Evolutionary conservation across 1,284 basidiomycete genomes (phyloP), one percentile per base, ranked within the genome.

Genomic region (Ceratobasidium sp.): DNA sequence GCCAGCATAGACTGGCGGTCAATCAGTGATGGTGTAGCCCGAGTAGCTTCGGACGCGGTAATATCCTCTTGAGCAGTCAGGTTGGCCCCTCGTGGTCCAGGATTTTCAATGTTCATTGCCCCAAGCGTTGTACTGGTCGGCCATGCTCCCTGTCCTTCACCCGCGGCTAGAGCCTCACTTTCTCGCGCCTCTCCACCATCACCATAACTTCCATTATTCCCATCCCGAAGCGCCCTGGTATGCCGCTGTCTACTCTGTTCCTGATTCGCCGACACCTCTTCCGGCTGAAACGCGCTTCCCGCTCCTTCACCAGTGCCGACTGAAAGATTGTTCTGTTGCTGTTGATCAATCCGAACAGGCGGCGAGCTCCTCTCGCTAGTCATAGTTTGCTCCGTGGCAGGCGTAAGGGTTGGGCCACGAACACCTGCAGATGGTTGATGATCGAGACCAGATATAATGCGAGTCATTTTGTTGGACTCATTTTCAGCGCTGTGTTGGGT

Each of bases 301-400:
- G 16, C 28, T 9, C 23, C 28, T n/a, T n/a, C n/a, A n/a, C n/a
- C n/a, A n/a, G n/a, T n/a, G 8, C 21, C 52, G 43, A 44, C 41
- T 52, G 23, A 9, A n/a, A 14, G 26, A 54, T 21, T n/a, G 21
- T 54, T 38, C 26, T 35, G 43, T 8, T 28, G 30, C 47, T 47
- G 49, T 54, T 2, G 73, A 74, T 28, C 70, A 73, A 11, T 11
- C 28, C 77, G 78, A 62, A 69, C 74, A 30, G 74, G 76, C n/a
- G 72, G 73, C 55, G 75, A 64, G 21, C 54, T 76, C n/a, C 32
- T 73, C 55, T 80, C 79, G 38, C 74, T 76, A 32, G 76, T 78
- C 75, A 77, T 82, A 76, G 81, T 85, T 58, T 80, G 79, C 76
- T 86, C 87, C 18, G 83, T 84, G 69, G 87, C 87, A 18, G 85